Evolutionary conservation across 371 early-diverging fungal species (phyloP), one percentile per base, ranked within the genome.

Genomic region (Lichtheimia ornata): DNA sequence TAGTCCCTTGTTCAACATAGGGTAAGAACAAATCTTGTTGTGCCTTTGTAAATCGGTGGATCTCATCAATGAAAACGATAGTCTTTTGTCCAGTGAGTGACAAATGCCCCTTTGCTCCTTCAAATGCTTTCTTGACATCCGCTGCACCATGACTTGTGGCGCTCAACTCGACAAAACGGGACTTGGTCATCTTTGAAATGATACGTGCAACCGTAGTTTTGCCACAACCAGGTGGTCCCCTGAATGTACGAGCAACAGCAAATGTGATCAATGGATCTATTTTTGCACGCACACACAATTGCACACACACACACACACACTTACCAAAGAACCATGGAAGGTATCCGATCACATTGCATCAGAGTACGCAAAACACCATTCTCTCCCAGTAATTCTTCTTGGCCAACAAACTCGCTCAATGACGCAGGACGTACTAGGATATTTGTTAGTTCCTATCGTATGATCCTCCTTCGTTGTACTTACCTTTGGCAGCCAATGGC

Each of bases 1-100:
- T 85, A 2, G 84, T 83, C 4, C 96, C 96, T 50, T 81, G 82
- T 70, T 95, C 96, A 2, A 95, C 84, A 66, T 79, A 80, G 0
- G 93, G 91, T 20, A 94, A 61, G 60, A 95, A 93, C 1, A 91
- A 62, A 67, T 95, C 96, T 62, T 95, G 96, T 64, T 95, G 96
- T 14, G 87, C 84, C 59, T 92, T 94, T 18, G 88, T 93, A 61
- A 94, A 95, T 20, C 95, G 80, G 75, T 95, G 96, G 22, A 95
- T 93, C 62, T 95, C 94, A 68, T 94, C 94, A 20, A 94, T 65
- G 67, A 95, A 93, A 9, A 95, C 60, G 43, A 95, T 86, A 0
- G 92, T 88, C 44, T 86, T 82, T 66, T 81, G 86, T 3, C 82
- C 81, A 0, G 87, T 82, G 40, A 90, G 71, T 6, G 67, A 63